Conservation (phyloP, 306 rosid species). For the Ziziphus jujuba region DNA sequence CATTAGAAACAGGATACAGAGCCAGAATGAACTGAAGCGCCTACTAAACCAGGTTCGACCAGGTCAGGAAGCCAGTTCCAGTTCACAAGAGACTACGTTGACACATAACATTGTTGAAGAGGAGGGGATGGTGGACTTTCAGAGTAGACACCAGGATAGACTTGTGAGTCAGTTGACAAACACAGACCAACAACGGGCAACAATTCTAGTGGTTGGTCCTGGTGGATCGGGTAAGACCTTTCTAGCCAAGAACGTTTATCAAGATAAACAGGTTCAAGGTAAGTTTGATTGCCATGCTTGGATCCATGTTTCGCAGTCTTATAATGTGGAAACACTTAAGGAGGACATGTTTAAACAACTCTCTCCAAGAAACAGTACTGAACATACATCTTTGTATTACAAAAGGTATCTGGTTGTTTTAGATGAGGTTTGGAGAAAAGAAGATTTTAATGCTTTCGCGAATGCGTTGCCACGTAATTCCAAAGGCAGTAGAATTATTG, state of each 20-base stretch:
- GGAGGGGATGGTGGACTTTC: too few relatives aligned
- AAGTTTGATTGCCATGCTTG: neutral
- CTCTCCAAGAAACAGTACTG: neutral
- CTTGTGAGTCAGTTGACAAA: too few relatives aligned
- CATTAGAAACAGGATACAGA: too few relatives aligned
- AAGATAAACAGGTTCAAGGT: neutral
- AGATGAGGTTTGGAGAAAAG: neutral
- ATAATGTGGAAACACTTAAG: neutral
- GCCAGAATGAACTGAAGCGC: too few relatives aligned
- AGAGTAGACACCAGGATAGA: too few relatives aligned
- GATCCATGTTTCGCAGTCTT: neutral
- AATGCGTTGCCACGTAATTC: neutral
- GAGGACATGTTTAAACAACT: neutral
- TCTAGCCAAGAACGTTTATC: neutral
- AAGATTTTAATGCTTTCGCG: neutral
- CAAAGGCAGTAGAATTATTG: neutral
- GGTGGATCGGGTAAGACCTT: neutral
- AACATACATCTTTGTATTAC: neutral
- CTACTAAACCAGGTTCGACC: too few relatives aligned
- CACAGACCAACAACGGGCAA: too few relatives aligned
- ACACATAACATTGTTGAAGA: too few relatives aligned
- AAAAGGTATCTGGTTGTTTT: neutral
- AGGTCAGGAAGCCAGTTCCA: too few relatives aligned
- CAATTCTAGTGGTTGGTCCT: too few relatives aligned
- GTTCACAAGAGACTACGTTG: too few relatives aligned